These are phyloP conservation scores for Schwanniomyces vanrijiae DNA, from an alignment of 805 yeast genomes.

Conservation along the genomic window DNA sequence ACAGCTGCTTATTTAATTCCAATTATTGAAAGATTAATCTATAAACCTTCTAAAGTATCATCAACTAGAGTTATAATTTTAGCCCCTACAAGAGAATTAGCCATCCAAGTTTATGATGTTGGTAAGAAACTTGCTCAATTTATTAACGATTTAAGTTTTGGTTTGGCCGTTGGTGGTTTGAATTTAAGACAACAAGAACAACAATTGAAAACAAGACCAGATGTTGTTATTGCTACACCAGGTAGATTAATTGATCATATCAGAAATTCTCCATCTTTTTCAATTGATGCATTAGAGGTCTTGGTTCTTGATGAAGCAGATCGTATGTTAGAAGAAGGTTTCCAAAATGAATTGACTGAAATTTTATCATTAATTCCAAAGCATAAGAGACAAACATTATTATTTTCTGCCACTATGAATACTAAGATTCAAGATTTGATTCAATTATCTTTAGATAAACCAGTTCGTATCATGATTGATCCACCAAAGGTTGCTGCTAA, in stretches of 20 bases:
- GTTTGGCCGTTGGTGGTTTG: slow-evolving; percentile 97
- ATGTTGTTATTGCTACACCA: slow-evolving; percentile 95
- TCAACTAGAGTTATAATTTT: slow-evolving; percentile 88
- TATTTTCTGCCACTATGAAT: slow-evolving; percentile 98
- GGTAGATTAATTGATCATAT: slow-evolving; percentile 98
- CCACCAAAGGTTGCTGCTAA: slow-evolving; percentile 94
- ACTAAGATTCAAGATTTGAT: slow-evolving; percentile 85
- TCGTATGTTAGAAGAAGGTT: slow-evolving; percentile 98
- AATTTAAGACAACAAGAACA: slow-evolving; percentile 95
- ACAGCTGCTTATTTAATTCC: slow-evolving; percentile 99
- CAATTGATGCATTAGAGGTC: slow-evolving; percentile 88
- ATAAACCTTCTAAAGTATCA: slow-evolving; percentile 82
- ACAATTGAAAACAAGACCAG: slow-evolving; percentile 88
- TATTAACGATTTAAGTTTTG: slow-evolving; percentile 76
- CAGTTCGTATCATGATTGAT: slow-evolving; percentile 93
- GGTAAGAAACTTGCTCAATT: slow-evolving; percentile 81
- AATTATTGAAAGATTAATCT: slow-evolving; percentile 85
- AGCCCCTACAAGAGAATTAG: slow-evolving; percentile 97
- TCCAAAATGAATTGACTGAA: slow-evolving; percentile 91
- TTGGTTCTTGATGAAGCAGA: slow-evolving; percentile 97
- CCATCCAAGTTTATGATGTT: slow-evolving; percentile 93
- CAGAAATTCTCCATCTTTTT: slow-evolving; percentile 90
- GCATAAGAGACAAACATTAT: slow-evolving; percentile 85
- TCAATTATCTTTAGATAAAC: slow-evolving; percentile 82
- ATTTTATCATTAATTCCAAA: slow-evolving; percentile 81